phyloP scores from a whole-genome alignment of 2,329 filamentous ascomycete species.

The Zymoseptoria pseudotritici region DNA sequence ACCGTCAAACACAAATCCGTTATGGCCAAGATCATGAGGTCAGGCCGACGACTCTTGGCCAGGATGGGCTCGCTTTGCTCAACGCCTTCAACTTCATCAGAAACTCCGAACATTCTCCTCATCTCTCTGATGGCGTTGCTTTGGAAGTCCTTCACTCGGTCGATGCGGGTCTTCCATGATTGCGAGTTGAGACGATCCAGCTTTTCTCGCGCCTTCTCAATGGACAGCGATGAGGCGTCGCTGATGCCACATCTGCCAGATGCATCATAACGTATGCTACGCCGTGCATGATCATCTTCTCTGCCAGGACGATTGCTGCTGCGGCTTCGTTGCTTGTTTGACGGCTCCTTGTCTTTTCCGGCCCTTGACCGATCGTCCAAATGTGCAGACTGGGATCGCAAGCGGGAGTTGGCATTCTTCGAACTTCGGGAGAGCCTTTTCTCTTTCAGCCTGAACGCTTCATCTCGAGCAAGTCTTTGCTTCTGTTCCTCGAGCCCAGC shows the following conservation, averaged over 20 bases:
- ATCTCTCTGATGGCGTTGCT: slow-evolving; percentile 70
- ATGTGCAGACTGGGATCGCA: slow-evolving; percentile 48
- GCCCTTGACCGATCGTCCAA: slow-evolving; percentile 34
- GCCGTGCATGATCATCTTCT: slow-evolving; percentile 17
- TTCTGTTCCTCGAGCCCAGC: slow-evolving; percentile 82
- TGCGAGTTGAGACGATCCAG: slow-evolving; percentile 76
- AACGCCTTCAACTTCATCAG: slow-evolving; percentile 70
- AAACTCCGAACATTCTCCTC: slow-evolving; percentile 71
- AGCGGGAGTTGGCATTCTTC: slow-evolving; percentile 43
- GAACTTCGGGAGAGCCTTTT: slow-evolving; percentile 68
- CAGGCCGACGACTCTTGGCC: slow-evolving; percentile 75
- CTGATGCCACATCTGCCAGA: slow-evolving; percentile 68
- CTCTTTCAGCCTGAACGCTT: slow-evolving; percentile 79
- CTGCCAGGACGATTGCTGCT: slow-evolving; percentile 27
- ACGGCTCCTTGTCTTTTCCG: slow-evolving; percentile 21
- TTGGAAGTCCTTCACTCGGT: slow-evolving; percentile 62
- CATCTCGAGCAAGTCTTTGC: slow-evolving; percentile 80
- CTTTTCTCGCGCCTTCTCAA: slow-evolving; percentile 67
- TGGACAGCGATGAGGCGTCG: slow-evolving; percentile 62
- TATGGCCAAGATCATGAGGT: slow-evolving; percentile 70
- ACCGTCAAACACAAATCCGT: slow-evolving; percentile 78
- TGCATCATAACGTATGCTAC: slow-evolving; percentile 63
- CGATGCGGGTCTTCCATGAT: slow-evolving; percentile 88
- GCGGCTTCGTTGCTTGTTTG: slow-evolving; percentile 31
- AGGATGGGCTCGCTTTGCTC: slow-evolving; percentile 80